phyloP scores from a whole-genome alignment of 768 basidiomycete species.

The Pleurotus sapidus region DNA sequence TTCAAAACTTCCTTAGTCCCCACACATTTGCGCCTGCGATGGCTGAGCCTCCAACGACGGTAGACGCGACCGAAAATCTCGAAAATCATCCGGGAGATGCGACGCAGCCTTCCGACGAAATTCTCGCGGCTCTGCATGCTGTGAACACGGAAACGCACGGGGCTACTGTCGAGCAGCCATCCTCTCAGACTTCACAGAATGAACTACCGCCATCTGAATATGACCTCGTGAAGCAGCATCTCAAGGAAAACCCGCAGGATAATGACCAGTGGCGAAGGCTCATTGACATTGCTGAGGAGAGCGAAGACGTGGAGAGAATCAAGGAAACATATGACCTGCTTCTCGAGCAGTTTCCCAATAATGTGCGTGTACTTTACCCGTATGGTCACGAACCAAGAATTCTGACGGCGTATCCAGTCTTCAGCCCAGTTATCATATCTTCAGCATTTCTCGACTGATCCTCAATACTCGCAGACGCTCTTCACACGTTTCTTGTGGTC shows the following conservation, averaged over 20 bases:
- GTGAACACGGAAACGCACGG: slow-evolving; percentile 10
- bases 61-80: not conserved
- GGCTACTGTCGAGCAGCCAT: slow-evolving; percentile 22
- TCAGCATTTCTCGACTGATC: slow-evolving; percentile 65
- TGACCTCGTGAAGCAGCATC: slow-evolving; percentile 57
- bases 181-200: slow-evolving; percentile 19
- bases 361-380: slow-evolving; percentile 55
- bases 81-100: not conserved
- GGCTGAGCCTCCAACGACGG: slow-evolving; percentile 10
- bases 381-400: not conserved
- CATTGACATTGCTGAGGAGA: slow-evolving; percentile 72
- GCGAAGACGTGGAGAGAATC: slow-evolving; percentile 76
- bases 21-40: not conserved
- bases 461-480: slow-evolving; percentile 76
- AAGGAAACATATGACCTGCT: slow-evolving; percentile 80
- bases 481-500: slow-evolving; percentile 85
- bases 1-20: too few relatives aligned
- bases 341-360: slow-evolving; percentile 86
- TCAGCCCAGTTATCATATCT: slow-evolving; percentile 85
- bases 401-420: slow-evolving; percentile 40
- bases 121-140: slow-evolving; percentile 5
- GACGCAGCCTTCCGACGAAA: slow-evolving; percentile 11
- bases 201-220: slow-evolving; percentile 59
- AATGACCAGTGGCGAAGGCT: slow-evolving; percentile 78
- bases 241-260: slow-evolving; percentile 69